A percentile compares a stretch with the other conserved stretches of the same genome.
phyloP scores from a whole-genome alignment of 2,329 filamentous ascomycete genomes.

The Coleophoma cylindrospora region DNA sequence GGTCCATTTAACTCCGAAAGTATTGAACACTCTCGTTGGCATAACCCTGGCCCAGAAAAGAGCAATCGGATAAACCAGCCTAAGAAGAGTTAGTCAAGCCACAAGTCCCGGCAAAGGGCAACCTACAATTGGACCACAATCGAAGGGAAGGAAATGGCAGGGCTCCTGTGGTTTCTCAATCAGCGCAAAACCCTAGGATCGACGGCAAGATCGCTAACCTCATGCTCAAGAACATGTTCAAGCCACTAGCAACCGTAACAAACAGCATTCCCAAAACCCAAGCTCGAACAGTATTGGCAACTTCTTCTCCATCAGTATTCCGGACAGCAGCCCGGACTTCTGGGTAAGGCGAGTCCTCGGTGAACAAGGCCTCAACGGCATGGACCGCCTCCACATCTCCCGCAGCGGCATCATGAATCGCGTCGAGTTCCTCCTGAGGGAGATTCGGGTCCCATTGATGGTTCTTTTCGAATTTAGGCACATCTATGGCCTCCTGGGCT shows the following conservation, averaged over 20 bases:
- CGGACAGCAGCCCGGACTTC: constrained; percentile 51
- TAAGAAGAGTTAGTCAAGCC: constrained; percentile 36
- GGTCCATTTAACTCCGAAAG: constrained; percentile 65
- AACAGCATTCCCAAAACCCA: constrained; percentile 52
- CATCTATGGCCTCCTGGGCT: constrained; percentile 3
- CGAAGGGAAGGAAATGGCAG: constrained; percentile 4
- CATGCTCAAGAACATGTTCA: constrained; percentile 11
- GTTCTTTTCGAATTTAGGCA: constrained; percentile 12
- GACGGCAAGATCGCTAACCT: neutral
- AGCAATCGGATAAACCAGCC: constrained; percentile 11
- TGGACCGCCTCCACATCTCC: constrained; percentile 27
- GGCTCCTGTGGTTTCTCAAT: constrained; percentile 1
- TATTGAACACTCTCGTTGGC: constrained; percentile 34
- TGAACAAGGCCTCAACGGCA: constrained; percentile 31
- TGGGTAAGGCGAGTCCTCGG: constrained; percentile 59
- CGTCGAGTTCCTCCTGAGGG: constrained; percentile 13
- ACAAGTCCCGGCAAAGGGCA: neutral
- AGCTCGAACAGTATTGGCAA: constrained; percentile 60
- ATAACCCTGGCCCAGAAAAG: constrained; percentile 5
- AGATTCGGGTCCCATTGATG: constrained; percentile 20
- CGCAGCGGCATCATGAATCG: constrained; percentile 10
- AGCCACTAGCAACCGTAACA: constrained; percentile 4
- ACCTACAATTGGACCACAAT: constrained; percentile 5
- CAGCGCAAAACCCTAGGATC: neutral
- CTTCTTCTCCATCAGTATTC: constrained; percentile 58